Conservation (phyloP, 352 stramenopile species). For the Thraustochytrium sp. region DNA sequence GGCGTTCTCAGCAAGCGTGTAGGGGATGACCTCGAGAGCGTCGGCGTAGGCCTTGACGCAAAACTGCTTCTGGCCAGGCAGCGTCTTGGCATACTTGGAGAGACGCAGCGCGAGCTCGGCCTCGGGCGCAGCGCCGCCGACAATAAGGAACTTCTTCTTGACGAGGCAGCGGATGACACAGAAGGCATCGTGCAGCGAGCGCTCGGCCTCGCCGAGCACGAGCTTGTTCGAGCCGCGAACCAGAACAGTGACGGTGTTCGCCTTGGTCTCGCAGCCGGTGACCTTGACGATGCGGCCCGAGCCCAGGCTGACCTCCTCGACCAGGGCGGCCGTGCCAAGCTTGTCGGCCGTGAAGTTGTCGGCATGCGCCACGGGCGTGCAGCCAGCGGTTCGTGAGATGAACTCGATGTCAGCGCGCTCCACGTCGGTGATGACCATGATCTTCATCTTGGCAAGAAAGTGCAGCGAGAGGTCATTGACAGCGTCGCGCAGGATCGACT, state of each 20-base stretch:
- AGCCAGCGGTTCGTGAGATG: slow-evolving; percentile 90
- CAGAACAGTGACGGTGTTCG: slow-evolving; percentile 94
- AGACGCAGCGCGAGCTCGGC: slow-evolving; percentile 90
- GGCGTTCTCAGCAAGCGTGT: slow-evolving; percentile 98
- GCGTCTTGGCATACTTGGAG: slow-evolving; percentile 80
- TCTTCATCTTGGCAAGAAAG: slow-evolving; percentile 99
- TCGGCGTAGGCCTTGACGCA: slow-evolving; percentile 95
- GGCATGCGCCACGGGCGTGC: slow-evolving; percentile 92
- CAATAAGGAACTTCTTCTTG: slow-evolving; percentile 98
- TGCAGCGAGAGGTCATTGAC: slow-evolving; percentile 99
- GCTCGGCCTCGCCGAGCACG: slow-evolving; percentile 93
- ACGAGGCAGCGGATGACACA: slow-evolving; percentile 94
- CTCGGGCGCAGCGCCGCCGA: slow-evolving; percentile 91
- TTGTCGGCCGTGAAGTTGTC: slow-evolving; percentile 95
- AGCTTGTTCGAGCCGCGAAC: slow-evolving; percentile 96
- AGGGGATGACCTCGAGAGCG: slow-evolving; percentile 95
- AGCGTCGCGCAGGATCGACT: slow-evolving; percentile 97
- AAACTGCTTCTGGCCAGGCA: slow-evolving; percentile 84
- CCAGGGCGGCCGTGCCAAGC: slow-evolving; percentile 84
- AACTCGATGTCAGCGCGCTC: slow-evolving; percentile 98
- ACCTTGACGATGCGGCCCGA: slow-evolving; percentile 91
- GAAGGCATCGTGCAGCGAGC: slow-evolving; percentile 96
- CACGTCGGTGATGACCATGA: slow-evolving; percentile 98
- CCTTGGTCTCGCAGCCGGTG: slow-evolving; percentile 87
- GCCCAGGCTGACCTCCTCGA: slow-evolving; percentile 90